These are phyloP conservation scores for sweet orange (Citrus sinensis) DNA, from an alignment of 345 rosid species.

Conservation along the genomic window DVS_A1.0 CM039165.1:19968001-19968500, in stretches of 20 bases:
- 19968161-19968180: too few relatives aligned
- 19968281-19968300: fast-evolving
- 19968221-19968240: fast-evolving
- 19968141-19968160: fast-evolving
- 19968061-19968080: too few relatives aligned
- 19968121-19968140: fast-evolving
- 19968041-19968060: too few relatives aligned
- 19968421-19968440: fast-evolving
- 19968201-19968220: too few relatives aligned
- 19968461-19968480: fast-evolving
- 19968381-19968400: too few relatives aligned
- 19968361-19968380: fast-evolving
- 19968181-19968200: fast-evolving
- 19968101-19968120: fast-evolving
- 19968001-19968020: too few relatives aligned
- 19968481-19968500: fast-evolving
- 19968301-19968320: too few relatives aligned
- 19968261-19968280: fast-evolving
- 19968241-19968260: too few relatives aligned
- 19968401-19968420: fast-evolving
- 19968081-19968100: too few relatives aligned
- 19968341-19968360: fast-evolving
- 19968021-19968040: fast-evolving
- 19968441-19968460: too few relatives aligned
- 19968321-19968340: fast-evolving